Evolutionary conservation across 129 eudicot genomes (phyloP).

Genomic region (Flaveria linearis): DNA sequence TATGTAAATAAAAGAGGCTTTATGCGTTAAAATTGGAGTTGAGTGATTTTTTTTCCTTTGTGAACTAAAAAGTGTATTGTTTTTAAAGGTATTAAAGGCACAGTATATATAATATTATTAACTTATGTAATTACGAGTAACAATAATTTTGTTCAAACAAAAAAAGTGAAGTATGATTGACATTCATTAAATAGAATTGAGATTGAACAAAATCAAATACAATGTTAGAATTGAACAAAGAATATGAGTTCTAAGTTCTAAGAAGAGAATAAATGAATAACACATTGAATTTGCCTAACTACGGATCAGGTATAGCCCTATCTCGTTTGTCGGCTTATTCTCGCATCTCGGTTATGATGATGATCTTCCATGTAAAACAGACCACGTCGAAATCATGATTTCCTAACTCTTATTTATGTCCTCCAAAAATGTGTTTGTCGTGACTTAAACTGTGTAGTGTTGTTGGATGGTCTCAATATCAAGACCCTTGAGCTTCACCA

Average conservation of each 20-base stretch:
- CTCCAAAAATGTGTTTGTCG: conserved; percentile 15
- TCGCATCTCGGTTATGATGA: conserved; percentile 28
- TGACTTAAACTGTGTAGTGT: conserved; percentile 42
- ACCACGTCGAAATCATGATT: conserved; percentile 36
- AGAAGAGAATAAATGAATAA: conserved; percentile 9
- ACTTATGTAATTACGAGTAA: not conserved
- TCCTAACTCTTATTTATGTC: conserved; percentile 35
- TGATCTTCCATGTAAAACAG: conserved; percentile 32
- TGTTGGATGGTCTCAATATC: conserved; percentile 50
- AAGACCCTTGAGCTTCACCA: conserved; percentile 51
- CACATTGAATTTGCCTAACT: conserved; percentile 21
- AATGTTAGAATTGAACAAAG: conserved; percentile 29
- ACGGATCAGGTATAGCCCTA: conserved; percentile 23
- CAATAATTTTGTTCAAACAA: too few species aligned
- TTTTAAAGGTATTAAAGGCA: not conserved
- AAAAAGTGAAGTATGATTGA: not conserved
- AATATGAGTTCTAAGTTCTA: conserved; percentile 16
- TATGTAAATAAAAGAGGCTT: too few species aligned
- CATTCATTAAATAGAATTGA: conserved; percentile 23
- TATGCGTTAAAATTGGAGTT: too few species aligned
- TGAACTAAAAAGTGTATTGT: not conserved
- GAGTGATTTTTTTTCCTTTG: too few species aligned
- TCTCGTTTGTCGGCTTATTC: conserved; percentile 32
- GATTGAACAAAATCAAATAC: conserved; percentile 22
- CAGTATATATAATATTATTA: not conserved